Base-by-base conservation (phyloP, 805 yeast genomes). In the Torulaspora microellipsoides region DNA sequence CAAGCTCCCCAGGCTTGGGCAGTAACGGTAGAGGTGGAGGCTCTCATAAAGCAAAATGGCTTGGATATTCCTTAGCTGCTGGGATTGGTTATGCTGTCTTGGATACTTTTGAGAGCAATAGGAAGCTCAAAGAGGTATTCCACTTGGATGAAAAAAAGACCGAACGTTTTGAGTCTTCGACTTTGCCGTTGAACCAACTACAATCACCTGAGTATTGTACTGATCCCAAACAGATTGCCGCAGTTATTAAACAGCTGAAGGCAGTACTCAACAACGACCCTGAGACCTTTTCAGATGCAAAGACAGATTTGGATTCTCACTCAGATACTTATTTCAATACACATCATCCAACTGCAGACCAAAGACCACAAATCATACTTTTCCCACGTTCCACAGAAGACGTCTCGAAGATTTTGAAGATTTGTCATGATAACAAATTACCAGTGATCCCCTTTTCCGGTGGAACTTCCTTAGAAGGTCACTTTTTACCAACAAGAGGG, bases 401-500 rank as follows among this genome's bases (percentile, higher is more conserved):
- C 48, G 88, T 85, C 0, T 78, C 87, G 0, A 62, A 68, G 15
- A 71, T 85, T 10, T 65, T 84, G 66, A 78, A 78, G 52, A 66
- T 83, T 6, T 80, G 85, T 43, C 79, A 83, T 55, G 69, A 74
- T 49, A 73, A 77, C 56, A 66, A 62, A 30, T 72, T 85, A 3
- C 91, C 95, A 4, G 78, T 85, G 44, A 79, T 85, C n/a, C 89
- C 93, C 1, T 83, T 66, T 46, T 76, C 87, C 1, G 95, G 93
- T 8, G 87, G 87, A 27, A 80, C 93, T 0, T 82, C 91, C 0
- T 66, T 85, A 32, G 95, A 85, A 60, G 95, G 93, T n/a, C 89
- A 85, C 56, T 82, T 78, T 59, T 71, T 82, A 36, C 81, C 86
- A 4, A 81, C 89, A 0, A 70, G 89, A 54, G 70, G 75, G 4